Base-by-base conservation (phyloP, 2,329 filamentous ascomycete genomes). In the Monosporascus sp. region DNA sequence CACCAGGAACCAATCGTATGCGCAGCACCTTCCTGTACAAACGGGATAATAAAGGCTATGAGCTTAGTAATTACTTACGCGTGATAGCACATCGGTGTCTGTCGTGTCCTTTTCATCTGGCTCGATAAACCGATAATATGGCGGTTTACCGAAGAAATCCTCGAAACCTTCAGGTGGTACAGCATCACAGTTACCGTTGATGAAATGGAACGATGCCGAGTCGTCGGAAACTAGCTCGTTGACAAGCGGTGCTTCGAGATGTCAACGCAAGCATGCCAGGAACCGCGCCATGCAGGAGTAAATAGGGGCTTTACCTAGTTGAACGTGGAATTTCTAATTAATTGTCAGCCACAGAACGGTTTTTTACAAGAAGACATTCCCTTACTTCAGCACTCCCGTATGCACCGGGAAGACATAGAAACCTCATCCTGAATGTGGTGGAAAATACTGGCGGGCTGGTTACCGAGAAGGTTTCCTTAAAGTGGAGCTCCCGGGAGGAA, bases 371-470 rank as follows among this genome's bases (percentile, higher is more conserved):
- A 51, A 49, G 51, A 50, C 52, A 20, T 48, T 49, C 50, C 59
- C 43, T 45, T 26, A 45, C 43, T 27, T 76, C 74, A 49, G 79
- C 75, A 68, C 78, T 83, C 51, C 80, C 80, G 63, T 78, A 83
- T 22, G 80, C 78, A 57, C 80, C 80, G 37, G 80, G 80, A 8
- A 84, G 71, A 63, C 80, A 84, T 35, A 84, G 66, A 50, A 83
- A 78, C 61, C 72, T 79, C 80, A 84, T 82, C 19, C 58, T 27
- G n/a, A 20, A 22, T 26, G 22, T 26, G 20, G 20, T 74, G 65
- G 52, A 52, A 41, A 17, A 19, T 44, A 24, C 5, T 17, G 43
- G 9, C 8, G 3, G 3, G 7, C 7, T 11, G 8, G 43, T 3
- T 19, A 41, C 38, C 20, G 43, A 27, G 14, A 17, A 45, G 16